Percentiles rank a stretch among this genome's conserved stretches.
phyloP scores from a whole-genome alignment of 495 filamentous ascomycete species.

The Penicillium macrosclerotiorum region DNA sequence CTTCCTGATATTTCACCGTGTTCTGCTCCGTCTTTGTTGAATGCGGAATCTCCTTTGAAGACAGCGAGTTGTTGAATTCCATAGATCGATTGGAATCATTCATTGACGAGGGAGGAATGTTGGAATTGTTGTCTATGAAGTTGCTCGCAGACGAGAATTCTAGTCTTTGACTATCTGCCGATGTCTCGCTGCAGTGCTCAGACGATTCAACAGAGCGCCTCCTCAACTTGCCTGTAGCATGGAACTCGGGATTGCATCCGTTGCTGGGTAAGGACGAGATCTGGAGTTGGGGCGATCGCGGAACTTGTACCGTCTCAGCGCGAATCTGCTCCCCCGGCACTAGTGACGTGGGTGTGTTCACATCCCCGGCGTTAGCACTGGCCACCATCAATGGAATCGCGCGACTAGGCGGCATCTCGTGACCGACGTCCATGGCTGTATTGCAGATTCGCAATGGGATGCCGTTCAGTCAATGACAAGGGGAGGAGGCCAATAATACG shows the following conservation, averaged over 20 bases:
- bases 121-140: slow-evolving; percentile 17
- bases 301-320: slow-evolving; percentile 15
- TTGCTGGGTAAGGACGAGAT: slow-evolving; percentile 26
- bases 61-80: slow-evolving; percentile 7
- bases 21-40: slow-evolving; percentile 8
- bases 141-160: slow-evolving; percentile 22
- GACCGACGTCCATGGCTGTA: slow-evolving; percentile 19
- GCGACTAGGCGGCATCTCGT: slow-evolving; percentile 13
- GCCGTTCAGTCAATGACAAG: background rate
- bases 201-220: slow-evolving; percentile 23
- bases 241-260: slow-evolving; percentile 14
- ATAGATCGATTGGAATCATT: slow-evolving; percentile 12
- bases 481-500: slow-evolving; percentile 9
- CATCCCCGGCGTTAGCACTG: slow-evolving; percentile 14
- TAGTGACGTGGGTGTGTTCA: slow-evolving; percentile 14
- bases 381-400: slow-evolving; percentile 22
- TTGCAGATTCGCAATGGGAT: background rate
- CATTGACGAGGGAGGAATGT: slow-evolving; percentile 13
- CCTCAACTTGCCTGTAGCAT: slow-evolving; percentile 7
- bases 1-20: slow-evolving; percentile 3
- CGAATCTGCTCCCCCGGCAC: slow-evolving; percentile 4
- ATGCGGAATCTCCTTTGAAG: slow-evolving; percentile 8
- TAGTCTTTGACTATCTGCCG: slow-evolving; percentile 16
- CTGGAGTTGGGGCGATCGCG: slow-evolving; percentile 19
- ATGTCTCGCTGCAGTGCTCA: slow-evolving; percentile 25